Conservation (phyloP, 108 stramenopile species). For the Fistulifera pelliculosa region DNA sequence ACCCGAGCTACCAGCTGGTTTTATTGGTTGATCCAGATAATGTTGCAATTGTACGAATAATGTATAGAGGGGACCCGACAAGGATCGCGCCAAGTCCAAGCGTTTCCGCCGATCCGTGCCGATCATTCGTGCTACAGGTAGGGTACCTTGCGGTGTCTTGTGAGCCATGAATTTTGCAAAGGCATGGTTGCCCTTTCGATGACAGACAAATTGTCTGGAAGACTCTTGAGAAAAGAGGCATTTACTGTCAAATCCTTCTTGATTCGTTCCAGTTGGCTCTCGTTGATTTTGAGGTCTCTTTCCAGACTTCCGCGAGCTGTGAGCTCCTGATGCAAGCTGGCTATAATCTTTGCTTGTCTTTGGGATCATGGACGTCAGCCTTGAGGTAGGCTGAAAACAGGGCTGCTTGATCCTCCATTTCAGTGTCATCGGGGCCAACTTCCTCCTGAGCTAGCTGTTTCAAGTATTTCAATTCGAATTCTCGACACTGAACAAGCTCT, state of each 20-base stretch:
- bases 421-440: too few species aligned
- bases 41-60: conserved; percentile 54
- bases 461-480: too few species aligned
- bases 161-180: conserved; percentile 50
- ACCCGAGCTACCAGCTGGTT: too few species aligned
- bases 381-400: too few species aligned
- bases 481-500: too few species aligned
- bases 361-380: too few species aligned
- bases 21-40: conserved; percentile 15
- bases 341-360: conserved; percentile 5
- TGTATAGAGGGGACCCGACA: conserved; percentile 57
- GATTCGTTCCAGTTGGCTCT: not conserved
- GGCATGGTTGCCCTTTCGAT: conserved; percentile 52
- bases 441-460: too few species aligned
- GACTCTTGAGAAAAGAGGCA: conserved; percentile 24
- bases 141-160: too few species aligned
- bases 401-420: too few species aligned
- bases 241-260: conserved; percentile 16
- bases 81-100: conserved; percentile 41
- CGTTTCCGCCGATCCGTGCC: conserved; percentile 30
- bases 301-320: conserved; percentile 5
- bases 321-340: not conserved
- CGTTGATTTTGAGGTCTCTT: not conserved
- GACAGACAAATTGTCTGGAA: conserved; percentile 44
- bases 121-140: conserved; percentile 6